These are phyloP conservation scores for Vanrija sp. DNA, from an alignment of 1,284 basidiomycete genomes.

Conservation along the genomic window DNA sequence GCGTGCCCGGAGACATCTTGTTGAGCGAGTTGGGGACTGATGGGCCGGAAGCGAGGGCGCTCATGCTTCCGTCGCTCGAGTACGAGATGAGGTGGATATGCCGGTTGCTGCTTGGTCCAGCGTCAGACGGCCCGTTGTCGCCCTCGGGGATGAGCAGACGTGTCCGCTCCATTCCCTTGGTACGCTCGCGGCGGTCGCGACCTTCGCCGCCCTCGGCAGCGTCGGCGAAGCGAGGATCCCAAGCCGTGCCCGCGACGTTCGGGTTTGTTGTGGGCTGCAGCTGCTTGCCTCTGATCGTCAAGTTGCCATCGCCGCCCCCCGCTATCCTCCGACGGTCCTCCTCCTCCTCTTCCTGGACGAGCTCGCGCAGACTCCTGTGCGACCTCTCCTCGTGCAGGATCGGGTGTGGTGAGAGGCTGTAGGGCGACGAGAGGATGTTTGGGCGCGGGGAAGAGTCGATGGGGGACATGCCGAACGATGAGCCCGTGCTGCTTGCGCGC, in stretches of 20 bases:
- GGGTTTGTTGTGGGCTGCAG: not conserved
- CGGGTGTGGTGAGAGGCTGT: slow-evolving; percentile 14
- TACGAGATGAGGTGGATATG: slow-evolving; percentile 17
- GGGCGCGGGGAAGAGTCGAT: slow-evolving; percentile 8
- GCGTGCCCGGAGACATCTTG: not conserved
- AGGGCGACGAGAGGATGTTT: slow-evolving; percentile 10
- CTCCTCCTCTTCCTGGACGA: slow-evolving; percentile 4
- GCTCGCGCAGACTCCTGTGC: slow-evolving; percentile 5
- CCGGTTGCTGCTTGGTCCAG: slow-evolving; percentile 11
- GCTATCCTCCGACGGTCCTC: not conserved
- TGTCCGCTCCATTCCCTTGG: not conserved
- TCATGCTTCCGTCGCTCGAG: slow-evolving; percentile 9
- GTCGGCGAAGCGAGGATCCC: no score
- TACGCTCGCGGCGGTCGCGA: not conserved
- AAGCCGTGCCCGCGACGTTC: no score
- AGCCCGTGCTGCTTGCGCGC: slow-evolving; percentile 35
- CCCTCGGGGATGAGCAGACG: not conserved
- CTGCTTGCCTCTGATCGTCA: not conserved
- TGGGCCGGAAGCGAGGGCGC: not conserved
- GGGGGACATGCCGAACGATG: slow-evolving; percentile 24
- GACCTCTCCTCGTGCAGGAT: slow-evolving; percentile 1
- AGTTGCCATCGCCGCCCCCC: not conserved
- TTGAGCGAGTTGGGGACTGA: not conserved
- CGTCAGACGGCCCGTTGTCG: not conserved
- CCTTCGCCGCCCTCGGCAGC: no score